Evolutionary conservation across 2,329 filamentous ascomycete genomes (phyloP), one percentile per base, ranked within the genome.

Genomic region (Clarireedia hainanense): DNA sequence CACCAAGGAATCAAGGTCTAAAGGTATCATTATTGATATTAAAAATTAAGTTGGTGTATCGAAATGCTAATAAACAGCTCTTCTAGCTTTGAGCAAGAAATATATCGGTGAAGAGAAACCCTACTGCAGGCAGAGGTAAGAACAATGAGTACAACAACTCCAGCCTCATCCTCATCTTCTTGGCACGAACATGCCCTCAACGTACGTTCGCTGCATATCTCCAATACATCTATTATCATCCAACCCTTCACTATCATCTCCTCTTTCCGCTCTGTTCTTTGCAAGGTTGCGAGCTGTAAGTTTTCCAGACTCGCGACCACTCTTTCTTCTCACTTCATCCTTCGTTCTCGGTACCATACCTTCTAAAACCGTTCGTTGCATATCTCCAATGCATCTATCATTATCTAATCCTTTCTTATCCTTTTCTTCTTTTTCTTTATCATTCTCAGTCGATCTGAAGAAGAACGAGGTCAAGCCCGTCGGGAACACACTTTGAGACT

Each of bases 181-280:
- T 23, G 23, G 26, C 7, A 40, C 20, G 7, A 52, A 27, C 40
- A 39, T 42, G 0, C 46, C 55, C 17, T 57, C 55, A 12, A 58
- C 7, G 14, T 46, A 47, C 6, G 47, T 52, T 12, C 52, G 17
- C 26, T 42, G 45, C 56, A 58, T 58, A 56, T 58, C 49, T 15
- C 56, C 56, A 4, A 56, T 50, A 30, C 20, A 45, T 9, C 40
- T n/a, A 39, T 47, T 15, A 27, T 42, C 48, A 1, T 10, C 15
- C 17, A 30, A 39, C 15, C 24, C 46, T 12, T 43, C 52, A 23
- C 47, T 37, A 14, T 20, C 26, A 43, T 27, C 7, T 17, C 6
- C 26, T 17, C 24, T 43, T 27, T 51, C 37, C n/a, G 4, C 10
- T 12, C 34, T 37, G n/a, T 23, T 50, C 20, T 12, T 37, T 50